Percentiles rank a stretch among this genome's conserved stretches.
Conservation (phyloP, 805 yeast genomes). For the Cyberlindnera lachancei region DNA sequence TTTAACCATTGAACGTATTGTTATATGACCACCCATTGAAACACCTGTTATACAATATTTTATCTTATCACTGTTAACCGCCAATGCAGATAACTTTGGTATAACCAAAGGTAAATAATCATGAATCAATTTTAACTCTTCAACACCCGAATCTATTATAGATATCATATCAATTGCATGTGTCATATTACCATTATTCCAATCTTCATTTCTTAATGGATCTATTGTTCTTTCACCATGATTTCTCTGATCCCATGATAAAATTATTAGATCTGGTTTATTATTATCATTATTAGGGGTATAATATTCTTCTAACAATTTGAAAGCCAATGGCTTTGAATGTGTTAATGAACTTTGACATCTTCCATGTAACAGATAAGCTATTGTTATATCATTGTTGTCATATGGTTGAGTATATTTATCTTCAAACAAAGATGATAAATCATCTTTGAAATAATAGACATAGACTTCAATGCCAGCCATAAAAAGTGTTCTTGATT, state of each 20-base stretch:
- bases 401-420: too few relatives aligned
- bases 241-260: constrained; percentile 18
- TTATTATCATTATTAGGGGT: neutral
- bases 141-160: constrained; percentile 13
- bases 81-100: constrained; percentile 8
- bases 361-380: constrained; percentile 9
- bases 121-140: constrained; percentile 12
- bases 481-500: constrained; percentile 1
- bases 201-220: constrained; percentile 5
- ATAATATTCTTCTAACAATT: constrained; percentile 4
- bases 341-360: neutral
- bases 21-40: constrained; percentile 20
- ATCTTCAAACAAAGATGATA: too few relatives aligned
- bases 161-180: constrained; percentile 18
- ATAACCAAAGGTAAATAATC: constrained; percentile 17
- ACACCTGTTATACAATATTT: constrained; percentile 13
- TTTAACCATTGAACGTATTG: constrained; percentile 10
- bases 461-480: constrained; percentile 8
- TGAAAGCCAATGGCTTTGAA: constrained; percentile 2
- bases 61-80: constrained; percentile 3
- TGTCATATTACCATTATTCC: constrained; percentile 11
- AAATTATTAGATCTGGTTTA: constrained; percentile 8
- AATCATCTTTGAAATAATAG: constrained; percentile 2
- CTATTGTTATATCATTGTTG: neutral
- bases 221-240: constrained; percentile 14